phyloP scores from a whole-genome alignment of 164 flowering plant species.

The grape (Vitis vinifera) region DNA sequence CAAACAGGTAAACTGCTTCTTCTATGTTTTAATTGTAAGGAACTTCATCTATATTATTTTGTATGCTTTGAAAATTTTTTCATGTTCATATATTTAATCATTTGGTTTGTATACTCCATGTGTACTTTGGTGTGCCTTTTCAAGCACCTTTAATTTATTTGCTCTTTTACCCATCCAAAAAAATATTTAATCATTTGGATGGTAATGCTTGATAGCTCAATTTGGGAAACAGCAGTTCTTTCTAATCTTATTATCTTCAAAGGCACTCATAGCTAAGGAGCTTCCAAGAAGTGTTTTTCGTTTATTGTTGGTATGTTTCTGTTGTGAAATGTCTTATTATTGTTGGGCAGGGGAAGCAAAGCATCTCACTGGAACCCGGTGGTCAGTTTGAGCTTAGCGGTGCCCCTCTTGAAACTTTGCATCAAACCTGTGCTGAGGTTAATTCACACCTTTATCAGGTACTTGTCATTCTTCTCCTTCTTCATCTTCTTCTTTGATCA shows the following conservation, averaged over 20 bases:
- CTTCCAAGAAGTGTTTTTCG: not conserved
- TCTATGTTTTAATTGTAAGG: too few relatives aligned
- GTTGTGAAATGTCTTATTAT: not conserved
- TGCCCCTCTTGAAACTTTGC: conserved; percentile 96
- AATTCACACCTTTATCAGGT: conserved; percentile 99
- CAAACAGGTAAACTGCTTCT: conserved; percentile 58
- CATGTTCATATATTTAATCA: too few relatives aligned
- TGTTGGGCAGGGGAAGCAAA: conserved; percentile 83
- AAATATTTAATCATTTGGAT: not conserved
- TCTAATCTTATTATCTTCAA: not conserved
- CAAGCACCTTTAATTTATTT: too few relatives aligned
- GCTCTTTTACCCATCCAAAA: too few relatives aligned
- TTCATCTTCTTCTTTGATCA: too few relatives aligned
- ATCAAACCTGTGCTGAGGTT: conserved; percentile 99
- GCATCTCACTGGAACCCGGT: conserved; percentile 97
- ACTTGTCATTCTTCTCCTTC: too few relatives aligned
- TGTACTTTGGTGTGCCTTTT: too few relatives aligned
- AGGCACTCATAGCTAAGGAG: too few relatives aligned
- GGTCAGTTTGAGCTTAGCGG: conserved; percentile 99
- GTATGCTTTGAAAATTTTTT: too few relatives aligned
- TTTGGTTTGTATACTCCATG: too few relatives aligned
- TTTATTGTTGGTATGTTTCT: not conserved
- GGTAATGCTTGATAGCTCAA: not conserved
- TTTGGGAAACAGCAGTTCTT: not conserved
- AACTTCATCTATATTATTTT: too few relatives aligned